Evolutionary conservation across 2,329 filamentous ascomycete genomes (phyloP).

Genomic region (Trichoderma koningiopsis): DNA sequence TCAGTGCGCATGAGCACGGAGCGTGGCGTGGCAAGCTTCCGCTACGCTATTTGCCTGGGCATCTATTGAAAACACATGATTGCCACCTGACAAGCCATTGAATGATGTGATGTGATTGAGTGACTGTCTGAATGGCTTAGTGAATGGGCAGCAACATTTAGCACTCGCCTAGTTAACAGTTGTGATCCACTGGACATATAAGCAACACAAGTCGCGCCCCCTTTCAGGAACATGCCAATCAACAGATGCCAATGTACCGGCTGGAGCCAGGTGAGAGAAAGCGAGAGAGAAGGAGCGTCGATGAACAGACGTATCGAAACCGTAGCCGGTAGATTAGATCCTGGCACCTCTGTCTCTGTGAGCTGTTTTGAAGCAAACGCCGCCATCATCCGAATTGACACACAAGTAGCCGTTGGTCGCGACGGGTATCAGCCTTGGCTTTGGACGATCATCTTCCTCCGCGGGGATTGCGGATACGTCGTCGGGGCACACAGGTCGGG

Average conservation of each 20-base stretch:
- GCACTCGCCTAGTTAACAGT: neutral
- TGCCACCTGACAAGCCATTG: slow-evolving; percentile 21
- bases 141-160: slow-evolving; percentile 2
- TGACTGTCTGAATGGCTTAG: neutral
- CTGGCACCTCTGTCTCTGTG: neutral
- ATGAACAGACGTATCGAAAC: neutral
- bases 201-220: neutral
- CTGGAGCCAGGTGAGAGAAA: slow-evolving; percentile 1
- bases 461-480: neutral
- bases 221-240: neutral
- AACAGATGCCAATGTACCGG: neutral
- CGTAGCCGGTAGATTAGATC: neutral
- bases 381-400: neutral
- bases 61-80: slow-evolving; percentile 20
- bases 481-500: neutral
- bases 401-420: neutral
- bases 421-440: neutral
- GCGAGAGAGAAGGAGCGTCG: neutral
- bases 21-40: slow-evolving; percentile 18
- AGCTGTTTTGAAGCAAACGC: neutral
- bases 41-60: slow-evolving; percentile 16
- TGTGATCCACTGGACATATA: slow-evolving; percentile 4
- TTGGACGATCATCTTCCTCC: neutral
- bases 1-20: slow-evolving; percentile 13
- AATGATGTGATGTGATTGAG: slow-evolving; percentile 14